A percentile compares a stretch with the other conserved stretches of the same genome.
Conservation (phyloP, 495 filamentous ascomycete species). For the Talaromyces ruber region DNA sequence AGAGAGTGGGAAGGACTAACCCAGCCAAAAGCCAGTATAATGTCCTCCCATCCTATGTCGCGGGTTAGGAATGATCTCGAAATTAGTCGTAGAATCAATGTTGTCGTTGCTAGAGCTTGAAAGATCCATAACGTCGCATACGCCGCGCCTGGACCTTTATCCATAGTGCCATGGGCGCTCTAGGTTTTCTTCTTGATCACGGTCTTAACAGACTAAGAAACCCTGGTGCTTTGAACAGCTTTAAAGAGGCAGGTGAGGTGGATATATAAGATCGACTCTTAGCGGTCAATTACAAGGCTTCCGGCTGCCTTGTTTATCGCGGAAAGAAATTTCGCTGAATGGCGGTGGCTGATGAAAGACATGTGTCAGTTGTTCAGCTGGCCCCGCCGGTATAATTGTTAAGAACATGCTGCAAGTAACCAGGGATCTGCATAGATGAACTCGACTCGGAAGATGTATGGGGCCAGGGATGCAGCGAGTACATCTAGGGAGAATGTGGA, state of each 20-base stretch:
- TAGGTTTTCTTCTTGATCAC: neutral
- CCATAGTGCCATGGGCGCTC: neutral
- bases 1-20: neutral
- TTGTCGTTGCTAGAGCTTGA: neutral
- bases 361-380: too few species aligned
- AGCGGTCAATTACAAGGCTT: neutral
- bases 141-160: neutral
- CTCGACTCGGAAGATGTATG: too few species aligned
- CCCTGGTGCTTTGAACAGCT: neutral
- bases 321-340: neutral
- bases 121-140: neutral
- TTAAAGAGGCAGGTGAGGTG: neutral
- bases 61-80: neutral
- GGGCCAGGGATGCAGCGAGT: too few species aligned
- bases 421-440: too few species aligned
- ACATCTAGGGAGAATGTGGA: too few species aligned
- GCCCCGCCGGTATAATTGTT: too few species aligned
- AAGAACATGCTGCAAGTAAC: too few species aligned
- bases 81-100: neutral
- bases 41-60: slow-evolving; percentile 1
- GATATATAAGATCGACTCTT: neutral
- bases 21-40: slow-evolving; percentile 1
- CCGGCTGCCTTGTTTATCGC: neutral
- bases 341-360: too few species aligned
- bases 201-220: neutral